Percentiles rank a stretch among this genome's conserved stretches.
Conservation (phyloP, 2,329 filamentous ascomycete genomes). For the Chaetomium olivaceum region DNA sequence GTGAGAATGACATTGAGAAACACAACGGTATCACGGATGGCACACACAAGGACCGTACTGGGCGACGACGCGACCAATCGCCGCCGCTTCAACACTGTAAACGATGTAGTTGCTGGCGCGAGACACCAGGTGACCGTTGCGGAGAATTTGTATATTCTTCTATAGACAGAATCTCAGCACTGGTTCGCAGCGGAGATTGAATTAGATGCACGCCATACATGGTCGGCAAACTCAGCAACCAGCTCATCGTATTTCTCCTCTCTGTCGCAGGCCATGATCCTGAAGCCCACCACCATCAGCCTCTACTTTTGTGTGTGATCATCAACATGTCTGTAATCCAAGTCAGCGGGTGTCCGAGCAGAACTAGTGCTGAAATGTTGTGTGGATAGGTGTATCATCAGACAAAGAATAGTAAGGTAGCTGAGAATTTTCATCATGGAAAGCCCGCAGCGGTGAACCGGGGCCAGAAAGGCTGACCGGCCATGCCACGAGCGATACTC, state of each 20-base stretch:
- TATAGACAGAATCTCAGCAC: conserved; percentile 58
- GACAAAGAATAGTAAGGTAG: conserved; percentile 90
- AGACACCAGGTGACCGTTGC: conserved; percentile 94
- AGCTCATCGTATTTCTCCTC: conserved; percentile 84
- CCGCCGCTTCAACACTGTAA: conserved; percentile 94
- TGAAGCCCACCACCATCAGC: conserved; percentile 45
- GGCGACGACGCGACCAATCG: conserved; percentile 83
- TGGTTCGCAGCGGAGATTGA: conserved; percentile 36
- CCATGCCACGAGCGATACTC: conserved; percentile 74
- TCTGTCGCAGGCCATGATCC: conserved; percentile 91
- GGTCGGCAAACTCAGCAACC: conserved; percentile 77
- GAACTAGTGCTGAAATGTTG: conserved; percentile 30
- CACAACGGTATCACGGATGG: conserved; percentile 16
- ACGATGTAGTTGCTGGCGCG: conserved; percentile 97
- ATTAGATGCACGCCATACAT: conserved; percentile 62
- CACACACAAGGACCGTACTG: conserved; percentile 87
- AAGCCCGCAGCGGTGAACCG: conserved; percentile 58
- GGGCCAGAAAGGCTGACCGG: conserved; percentile 75
- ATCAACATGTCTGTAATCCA: conserved; percentile 17
- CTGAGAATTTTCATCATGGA: conserved; percentile 99
- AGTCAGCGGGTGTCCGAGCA: conserved; percentile 27
- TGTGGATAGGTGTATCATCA: conserved; percentile 55
- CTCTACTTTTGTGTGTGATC: conserved; percentile 14
- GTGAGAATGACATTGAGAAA: conserved; percentile 26
- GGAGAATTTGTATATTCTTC: conserved; percentile 84